Evolutionary conservation across 148 eudicot genomes (phyloP).

Genomic region (Arctostaphylos glauca): DNA sequence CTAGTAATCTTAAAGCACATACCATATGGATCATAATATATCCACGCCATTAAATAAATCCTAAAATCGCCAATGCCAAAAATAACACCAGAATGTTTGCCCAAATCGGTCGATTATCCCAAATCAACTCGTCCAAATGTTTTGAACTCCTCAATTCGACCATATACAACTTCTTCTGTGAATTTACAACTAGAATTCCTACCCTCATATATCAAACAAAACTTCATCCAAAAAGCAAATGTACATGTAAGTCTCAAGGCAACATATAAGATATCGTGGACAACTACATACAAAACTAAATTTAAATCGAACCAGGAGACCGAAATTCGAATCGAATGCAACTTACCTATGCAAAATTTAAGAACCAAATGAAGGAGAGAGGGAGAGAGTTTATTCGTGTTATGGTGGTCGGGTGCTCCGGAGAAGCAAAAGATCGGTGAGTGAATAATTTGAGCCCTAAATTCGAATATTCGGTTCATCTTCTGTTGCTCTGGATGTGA

Average conservation of each 20-base stretch:
- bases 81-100: not conserved
- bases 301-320: not conserved
- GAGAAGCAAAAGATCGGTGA: not conserved
- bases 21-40: not conserved
- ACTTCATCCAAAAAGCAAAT: not conserved
- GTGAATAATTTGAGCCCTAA: slow-evolving; percentile 9
- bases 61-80: not conserved
- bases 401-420: not conserved
- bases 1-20: not conserved
- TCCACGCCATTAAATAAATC: not conserved
- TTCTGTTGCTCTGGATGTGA: not conserved
- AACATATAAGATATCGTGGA: not conserved
- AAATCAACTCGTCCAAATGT: not conserved
- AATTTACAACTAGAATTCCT: not conserved
- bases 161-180: not conserved
- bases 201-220: not conserved
- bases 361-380: not conserved
- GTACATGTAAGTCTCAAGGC: not conserved
- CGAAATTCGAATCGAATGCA: not conserved
- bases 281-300: too few species aligned
- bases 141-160: not conserved
- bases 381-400: not conserved
- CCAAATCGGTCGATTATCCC: not conserved
- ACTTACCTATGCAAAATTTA: not conserved
- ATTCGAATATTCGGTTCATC: slow-evolving; percentile 4